These are phyloP conservation scores for Elongisporangium prolatum DNA, from an alignment of 352 stramenopile genomes.

Conservation along the genomic window DNA sequence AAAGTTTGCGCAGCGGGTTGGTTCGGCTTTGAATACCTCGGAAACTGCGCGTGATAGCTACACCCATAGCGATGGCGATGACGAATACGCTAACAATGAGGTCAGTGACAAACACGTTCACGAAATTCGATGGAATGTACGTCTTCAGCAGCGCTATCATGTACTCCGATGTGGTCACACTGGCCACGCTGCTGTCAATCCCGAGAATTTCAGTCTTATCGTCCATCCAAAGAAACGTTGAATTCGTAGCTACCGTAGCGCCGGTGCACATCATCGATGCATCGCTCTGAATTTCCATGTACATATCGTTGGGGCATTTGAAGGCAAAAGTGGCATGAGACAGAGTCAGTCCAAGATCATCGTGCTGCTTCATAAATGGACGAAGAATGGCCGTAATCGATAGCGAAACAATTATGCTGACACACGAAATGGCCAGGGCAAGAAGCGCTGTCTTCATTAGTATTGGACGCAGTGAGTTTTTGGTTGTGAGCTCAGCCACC, in stretches of 20 bases:
- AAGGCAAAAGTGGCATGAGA: slow-evolving; percentile 46
- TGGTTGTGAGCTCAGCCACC: slow-evolving; percentile 40
- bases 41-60: slow-evolving; percentile 46
- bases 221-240: slow-evolving; percentile 54
- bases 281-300: slow-evolving; percentile 25
- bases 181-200: slow-evolving; percentile 33
- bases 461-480: slow-evolving; percentile 27
- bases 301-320: slow-evolving; percentile 48
- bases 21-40: slow-evolving; percentile 25
- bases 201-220: slow-evolving; percentile 34
- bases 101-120: slow-evolving; percentile 31
- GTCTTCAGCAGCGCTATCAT: slow-evolving; percentile 29
- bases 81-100: slow-evolving; percentile 42
- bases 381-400: slow-evolving; percentile 23
- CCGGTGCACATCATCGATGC: slow-evolving; percentile 27
- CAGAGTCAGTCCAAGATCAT: slow-evolving; percentile 18
- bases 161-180: slow-evolving; percentile 38
- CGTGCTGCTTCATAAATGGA: slow-evolving; percentile 26
- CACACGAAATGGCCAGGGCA: slow-evolving; percentile 25
- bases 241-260: slow-evolving; percentile 19
- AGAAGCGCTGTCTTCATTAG: slow-evolving; percentile 36
- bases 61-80: slow-evolving; percentile 39
- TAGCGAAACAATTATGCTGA: slow-evolving; percentile 25
- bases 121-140: slow-evolving; percentile 52
- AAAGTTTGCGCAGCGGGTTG: slow-evolving; percentile 53